A percentile compares a stretch with the other conserved stretches of the same genome.
These are phyloP conservation scores for Penicillium sp. DNA, from an alignment of 2,329 filamentous ascomycete species.

Conservation along the genomic window DNA sequence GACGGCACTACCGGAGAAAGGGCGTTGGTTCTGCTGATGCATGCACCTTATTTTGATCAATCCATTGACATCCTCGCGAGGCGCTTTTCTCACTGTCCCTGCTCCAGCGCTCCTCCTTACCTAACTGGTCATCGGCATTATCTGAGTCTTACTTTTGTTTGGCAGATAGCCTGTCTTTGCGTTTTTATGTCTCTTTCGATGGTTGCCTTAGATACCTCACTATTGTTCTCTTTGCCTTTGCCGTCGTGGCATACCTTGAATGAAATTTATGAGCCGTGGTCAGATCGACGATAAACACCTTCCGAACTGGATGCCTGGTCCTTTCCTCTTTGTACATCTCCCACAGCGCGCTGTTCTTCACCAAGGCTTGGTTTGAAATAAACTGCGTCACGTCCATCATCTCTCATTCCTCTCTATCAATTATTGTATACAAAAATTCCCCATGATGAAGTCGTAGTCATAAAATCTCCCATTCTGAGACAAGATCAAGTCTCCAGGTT, in stretches of 20 bases:
- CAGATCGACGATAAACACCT: not conserved
- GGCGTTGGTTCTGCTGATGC: constrained; percentile 24
- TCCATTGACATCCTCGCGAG: constrained; percentile 4
- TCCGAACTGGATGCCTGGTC: not conserved
- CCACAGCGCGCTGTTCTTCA: not conserved
- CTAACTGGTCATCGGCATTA: not conserved
- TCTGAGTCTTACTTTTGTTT: constrained; percentile 8
- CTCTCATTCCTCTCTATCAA: not conserved
- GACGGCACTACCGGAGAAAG: constrained; percentile 24
- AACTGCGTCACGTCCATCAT: not conserved
- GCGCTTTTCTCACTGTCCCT: constrained; percentile 12
- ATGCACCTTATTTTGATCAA: constrained; percentile 11
- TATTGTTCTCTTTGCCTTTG: constrained; percentile 10
- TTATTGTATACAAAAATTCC: not conserved
- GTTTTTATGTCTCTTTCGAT: constrained; percentile 8
- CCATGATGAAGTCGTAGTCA: not conserved
- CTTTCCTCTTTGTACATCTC: not conserved
- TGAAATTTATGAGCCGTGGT: constrained; percentile 25
- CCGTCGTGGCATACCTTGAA: constrained; percentile 17
- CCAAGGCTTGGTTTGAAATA: no score
- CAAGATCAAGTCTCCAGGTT: constrained; percentile 81
- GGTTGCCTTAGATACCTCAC: constrained; percentile 28
- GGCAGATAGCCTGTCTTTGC: not conserved
- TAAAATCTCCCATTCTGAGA: not conserved
- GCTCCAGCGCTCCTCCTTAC: constrained; percentile 10